Base-by-base conservation (phyloP, 2,329 filamentous ascomycete species). In the Colletotrichum shisoi region DNA sequence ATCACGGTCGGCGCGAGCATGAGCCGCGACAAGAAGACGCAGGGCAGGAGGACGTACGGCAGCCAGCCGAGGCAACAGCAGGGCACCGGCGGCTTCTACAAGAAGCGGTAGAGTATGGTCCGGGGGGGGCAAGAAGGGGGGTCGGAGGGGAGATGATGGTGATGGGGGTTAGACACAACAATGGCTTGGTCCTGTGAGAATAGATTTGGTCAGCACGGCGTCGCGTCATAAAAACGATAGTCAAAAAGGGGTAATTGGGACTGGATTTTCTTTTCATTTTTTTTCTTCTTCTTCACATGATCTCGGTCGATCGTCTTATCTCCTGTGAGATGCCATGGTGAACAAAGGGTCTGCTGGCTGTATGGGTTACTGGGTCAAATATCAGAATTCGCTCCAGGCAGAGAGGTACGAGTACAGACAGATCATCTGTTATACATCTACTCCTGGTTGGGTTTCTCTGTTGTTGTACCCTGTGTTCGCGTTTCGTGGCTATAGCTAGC, bases 1-100 rank as follows among this genome's bases (percentile, higher is more conserved):
- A 91, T 96, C 71, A 86, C 86, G 45, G 81, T 96, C n/a, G 92
- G 91, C 0, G 87, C 91, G n/a, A 92, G 91, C 75, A 85, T 94
- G 87, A 85, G 87, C 73, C 83, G 88, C 70, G 88, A 90, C 70
- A 89, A 90, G 78, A 91, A 90, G 80, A 85, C 83, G 71, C 77
- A 86, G 71, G 85, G 86, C 62, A 85, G 87, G 51, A 82, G 92
- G 75, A 83, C 86, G 51, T 95, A 94, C 75, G 92, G 92, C 45
- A 93, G 90, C 74, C 92, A 95, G 80, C 91, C 91, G 40, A 85
- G 83, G 73, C 90, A 92, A 77, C 52, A 67, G 37, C 42, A 70
- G 44, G 63, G 59, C 4, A 46, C 34, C 31, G 61, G 64, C 3
- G 64, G 64, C 4, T 67, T 42, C 31, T 82, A 80, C 12, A 77